Conservation (phyloP, 1,139 yeast species). For the Debaryomycetaceae sp. region DNA sequence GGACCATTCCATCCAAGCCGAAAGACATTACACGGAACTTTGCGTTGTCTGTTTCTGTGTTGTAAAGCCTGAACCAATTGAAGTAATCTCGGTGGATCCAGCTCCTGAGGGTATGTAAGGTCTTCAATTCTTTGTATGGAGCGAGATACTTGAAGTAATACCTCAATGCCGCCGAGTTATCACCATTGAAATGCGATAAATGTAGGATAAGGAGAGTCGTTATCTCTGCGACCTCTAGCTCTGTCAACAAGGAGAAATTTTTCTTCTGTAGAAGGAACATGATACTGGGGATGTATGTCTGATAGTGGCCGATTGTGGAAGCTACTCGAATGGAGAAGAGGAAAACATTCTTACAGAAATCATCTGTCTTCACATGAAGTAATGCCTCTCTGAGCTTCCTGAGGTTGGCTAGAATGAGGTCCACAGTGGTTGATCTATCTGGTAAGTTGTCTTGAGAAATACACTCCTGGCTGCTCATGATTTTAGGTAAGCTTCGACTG, state of each 20-base stretch:
- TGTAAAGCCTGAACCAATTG: conserved; percentile 39
- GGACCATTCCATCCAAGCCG: conserved; percentile 32
- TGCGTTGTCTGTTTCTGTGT: conserved; percentile 27
- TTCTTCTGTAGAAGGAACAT: conserved; percentile 29
- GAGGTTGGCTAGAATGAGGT: conserved; percentile 26
- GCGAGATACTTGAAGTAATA: conserved; percentile 28
- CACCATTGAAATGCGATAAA: conserved; percentile 43
- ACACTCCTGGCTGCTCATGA: conserved; percentile 9
- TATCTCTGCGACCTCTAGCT: conserved; percentile 37
- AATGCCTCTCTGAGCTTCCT: conserved; percentile 57
- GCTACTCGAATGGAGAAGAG: conserved; percentile 49
- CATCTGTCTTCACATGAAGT: conserved; percentile 31
- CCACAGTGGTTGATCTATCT: conserved; percentile 14
- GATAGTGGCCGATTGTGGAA: conserved; percentile 48
- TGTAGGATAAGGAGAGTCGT: conserved; percentile 43
- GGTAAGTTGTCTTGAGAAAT: conserved; percentile 1
- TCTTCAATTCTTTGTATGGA: conserved; percentile 13
- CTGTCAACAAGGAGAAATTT: conserved; percentile 16
- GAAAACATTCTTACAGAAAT: conserved; percentile 47
- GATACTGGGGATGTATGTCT: conserved; percentile 56
- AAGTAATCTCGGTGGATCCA: conserved; percentile 40
- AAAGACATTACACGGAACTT: conserved; percentile 36
- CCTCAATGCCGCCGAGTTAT: conserved; percentile 32
- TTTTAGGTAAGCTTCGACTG: conserved; percentile 13
- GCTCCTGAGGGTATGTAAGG: conserved; percentile 24